Percentiles rank a stretch among this genome's conserved stretches.
Conservation (phyloP, 768 basidiomycete species). For the Coprinopsis cinerea region DNA sequence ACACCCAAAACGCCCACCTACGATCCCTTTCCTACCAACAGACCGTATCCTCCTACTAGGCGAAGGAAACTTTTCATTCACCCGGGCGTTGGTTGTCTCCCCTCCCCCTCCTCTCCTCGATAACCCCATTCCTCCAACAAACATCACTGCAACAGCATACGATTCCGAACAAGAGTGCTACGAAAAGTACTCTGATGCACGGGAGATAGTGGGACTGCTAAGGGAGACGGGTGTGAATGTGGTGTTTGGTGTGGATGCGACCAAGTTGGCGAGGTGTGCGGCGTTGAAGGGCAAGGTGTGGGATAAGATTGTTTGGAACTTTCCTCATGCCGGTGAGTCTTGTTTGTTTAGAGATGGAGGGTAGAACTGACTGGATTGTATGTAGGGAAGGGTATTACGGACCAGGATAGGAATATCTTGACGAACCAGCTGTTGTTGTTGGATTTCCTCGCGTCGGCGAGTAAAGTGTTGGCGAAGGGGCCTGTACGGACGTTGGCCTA, state of each 20-base stretch:
- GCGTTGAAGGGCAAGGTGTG: conserved; percentile 57
- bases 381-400: conserved; percentile 80
- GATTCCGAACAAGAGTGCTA: conserved; percentile 75
- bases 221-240: conserved; percentile 59
- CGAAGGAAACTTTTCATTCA: conserved; percentile 94
- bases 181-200: conserved; percentile 75
- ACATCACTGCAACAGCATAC: conserved; percentile 80
- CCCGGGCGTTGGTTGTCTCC: conserved; percentile 55
- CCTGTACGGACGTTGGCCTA: conserved; percentile 38
- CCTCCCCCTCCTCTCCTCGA: conserved; percentile 41
- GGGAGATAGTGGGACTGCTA: conserved; percentile 50
- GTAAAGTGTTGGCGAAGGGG: conserved; percentile 54
- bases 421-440: conserved; percentile 83
- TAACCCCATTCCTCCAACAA: conserved; percentile 50
- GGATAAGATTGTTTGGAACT: conserved; percentile 90
- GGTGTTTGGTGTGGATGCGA: conserved; percentile 83
- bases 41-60: conserved; percentile 77
- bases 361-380: neutral
- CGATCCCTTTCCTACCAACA: conserved; percentile 57
- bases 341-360: neutral
- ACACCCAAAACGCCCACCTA: conserved; percentile 26
- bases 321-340: conserved; percentile 85
- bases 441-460: conserved; percentile 72
- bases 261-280: conserved; percentile 54
- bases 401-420: conserved; percentile 89